These are phyloP conservation scores for Phytophthora pluvialis DNA, from an alignment of 352 stramenopile genomes.

Conservation along the genomic window DNA sequence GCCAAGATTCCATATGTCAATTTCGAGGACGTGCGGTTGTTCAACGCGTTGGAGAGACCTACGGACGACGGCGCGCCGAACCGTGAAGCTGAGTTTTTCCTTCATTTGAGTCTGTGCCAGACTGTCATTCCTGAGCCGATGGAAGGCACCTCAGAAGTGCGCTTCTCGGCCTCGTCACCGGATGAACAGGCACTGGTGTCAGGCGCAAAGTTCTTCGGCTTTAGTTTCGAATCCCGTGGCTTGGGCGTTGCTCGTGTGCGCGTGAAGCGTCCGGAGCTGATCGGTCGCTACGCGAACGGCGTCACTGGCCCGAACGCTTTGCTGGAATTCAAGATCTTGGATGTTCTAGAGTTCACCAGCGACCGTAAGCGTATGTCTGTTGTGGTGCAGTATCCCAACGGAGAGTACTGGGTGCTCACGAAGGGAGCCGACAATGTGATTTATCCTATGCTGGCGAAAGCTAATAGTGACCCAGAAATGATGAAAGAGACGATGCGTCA, in stretches of 20 bases:
- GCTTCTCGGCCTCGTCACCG: constrained; percentile 81
- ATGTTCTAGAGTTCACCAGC: constrained; percentile 97
- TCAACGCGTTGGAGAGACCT: constrained; percentile 46
- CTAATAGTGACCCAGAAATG: constrained; percentile 60
- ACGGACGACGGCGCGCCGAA: constrained; percentile 34
- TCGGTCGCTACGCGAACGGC: constrained; percentile 37
- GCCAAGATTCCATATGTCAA: constrained; percentile 78
- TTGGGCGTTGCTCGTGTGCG: constrained; percentile 67
- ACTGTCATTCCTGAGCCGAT: constrained; percentile 76
- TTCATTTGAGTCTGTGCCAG: constrained; percentile 84
- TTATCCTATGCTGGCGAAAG: constrained; percentile 75
- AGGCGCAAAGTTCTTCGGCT: constrained; percentile 84
- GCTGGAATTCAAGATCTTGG: constrained; percentile 87
- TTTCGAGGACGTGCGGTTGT: constrained; percentile 71
- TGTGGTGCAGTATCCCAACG: constrained; percentile 73
- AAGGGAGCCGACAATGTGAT: constrained; percentile 96
- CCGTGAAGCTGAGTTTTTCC: constrained; percentile 81
- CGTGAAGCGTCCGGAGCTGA: constrained; percentile 44
- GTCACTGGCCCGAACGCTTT: constrained; percentile 49
- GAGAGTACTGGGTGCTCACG: constrained; percentile 71
- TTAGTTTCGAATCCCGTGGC: constrained; percentile 72
- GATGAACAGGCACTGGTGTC: constrained; percentile 92
- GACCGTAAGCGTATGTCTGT: constrained; percentile 85
- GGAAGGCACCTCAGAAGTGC: constrained; percentile 58
- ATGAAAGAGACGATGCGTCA: constrained; percentile 68